phyloP scores from a whole-genome alignment of 2,329 filamentous ascomycete species.

The Pyrenochaeta sp. region DNA sequence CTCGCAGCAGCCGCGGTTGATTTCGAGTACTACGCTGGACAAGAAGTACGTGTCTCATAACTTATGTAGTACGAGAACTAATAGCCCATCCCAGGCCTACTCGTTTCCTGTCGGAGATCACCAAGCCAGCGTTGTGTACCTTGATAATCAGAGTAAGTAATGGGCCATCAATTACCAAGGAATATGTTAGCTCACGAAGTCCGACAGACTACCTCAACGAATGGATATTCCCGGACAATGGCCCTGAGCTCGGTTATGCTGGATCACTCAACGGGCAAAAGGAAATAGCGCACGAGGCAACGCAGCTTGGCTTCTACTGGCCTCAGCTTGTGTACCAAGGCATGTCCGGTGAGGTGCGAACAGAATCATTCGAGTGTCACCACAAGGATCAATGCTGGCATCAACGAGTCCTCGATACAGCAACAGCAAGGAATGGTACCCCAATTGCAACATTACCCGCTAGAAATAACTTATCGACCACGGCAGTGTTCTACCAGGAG shows the following conservation, averaged over 20 bases:
- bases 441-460: constrained; percentile 13
- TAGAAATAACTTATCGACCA: constrained; percentile 18
- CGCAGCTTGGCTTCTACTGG: constrained; percentile 24
- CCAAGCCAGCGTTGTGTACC: constrained; percentile 21
- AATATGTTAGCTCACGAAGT: not conserved
- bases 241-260: constrained; percentile 15
- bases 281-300: constrained; percentile 18
- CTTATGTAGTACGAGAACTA: not conserved
- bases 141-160: constrained; percentile 19
- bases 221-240: constrained; percentile 26
- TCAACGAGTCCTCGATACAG: constrained; percentile 20
- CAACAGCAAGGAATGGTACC: constrained; percentile 22
- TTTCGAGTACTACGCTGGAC: constrained; percentile 15
- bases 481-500: constrained; percentile 23
- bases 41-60: constrained; percentile 12
- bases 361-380: constrained; percentile 18
- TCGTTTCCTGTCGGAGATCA: constrained; percentile 15
- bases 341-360: constrained; percentile 19
- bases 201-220: constrained; percentile 20
- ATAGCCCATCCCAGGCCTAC: constrained; percentile 11
- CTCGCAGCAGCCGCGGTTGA: constrained; percentile 16
- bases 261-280: constrained; percentile 22
- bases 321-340: constrained; percentile 25
- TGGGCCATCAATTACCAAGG: not conserved
- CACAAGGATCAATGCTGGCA: constrained; percentile 24